Conservation (phyloP, 2,329 filamentous ascomycete genomes). For the Cladosporium sp. region DNA sequence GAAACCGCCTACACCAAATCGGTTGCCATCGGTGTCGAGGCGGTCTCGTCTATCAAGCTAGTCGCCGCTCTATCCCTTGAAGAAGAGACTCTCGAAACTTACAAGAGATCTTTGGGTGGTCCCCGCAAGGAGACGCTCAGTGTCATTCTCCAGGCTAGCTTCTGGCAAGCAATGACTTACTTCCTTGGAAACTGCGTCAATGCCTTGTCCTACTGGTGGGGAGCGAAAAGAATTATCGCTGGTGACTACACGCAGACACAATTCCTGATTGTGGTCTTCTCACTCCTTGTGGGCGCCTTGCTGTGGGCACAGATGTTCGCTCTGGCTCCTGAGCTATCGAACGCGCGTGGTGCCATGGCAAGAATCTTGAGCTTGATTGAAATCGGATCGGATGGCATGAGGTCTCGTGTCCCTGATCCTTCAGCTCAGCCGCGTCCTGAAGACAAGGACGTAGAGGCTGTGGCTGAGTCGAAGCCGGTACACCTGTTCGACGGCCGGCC, state of each 20-base stretch:
- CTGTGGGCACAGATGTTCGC: slow-evolving; percentile 72
- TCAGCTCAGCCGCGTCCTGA: slow-evolving; percentile 22
- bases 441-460: slow-evolving; percentile 9
- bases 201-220: slow-evolving; percentile 75
- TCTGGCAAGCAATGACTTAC: slow-evolving; percentile 59
- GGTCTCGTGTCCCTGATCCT: slow-evolving; percentile 8
- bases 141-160: slow-evolving; percentile 47
- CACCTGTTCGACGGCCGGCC: slow-evolving; percentile 21
- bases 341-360: slow-evolving; percentile 58
- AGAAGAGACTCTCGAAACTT: slow-evolving; percentile 44
- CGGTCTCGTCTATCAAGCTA: slow-evolving; percentile 49
- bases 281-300: slow-evolving; percentile 68
- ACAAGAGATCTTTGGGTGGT: slow-evolving; percentile 37
- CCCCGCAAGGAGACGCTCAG: slow-evolving; percentile 9
- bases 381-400: slow-evolving; percentile 38
- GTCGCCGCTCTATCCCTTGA: slow-evolving; percentile 51
- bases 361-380: slow-evolving; percentile 49
- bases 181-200: slow-evolving; percentile 65
- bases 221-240: slow-evolving; percentile 63
- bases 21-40: slow-evolving; percentile 50
- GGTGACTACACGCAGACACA: slow-evolving; percentile 62
- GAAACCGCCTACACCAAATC: slow-evolving; percentile 49
- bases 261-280: slow-evolving; percentile 70
- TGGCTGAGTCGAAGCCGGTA: slow-evolving; percentile 8
- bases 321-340: slow-evolving; percentile 68